phyloP scores from a whole-genome alignment of 2,329 filamentous ascomycete species.

The Fusarium decemcellulare region DNA sequence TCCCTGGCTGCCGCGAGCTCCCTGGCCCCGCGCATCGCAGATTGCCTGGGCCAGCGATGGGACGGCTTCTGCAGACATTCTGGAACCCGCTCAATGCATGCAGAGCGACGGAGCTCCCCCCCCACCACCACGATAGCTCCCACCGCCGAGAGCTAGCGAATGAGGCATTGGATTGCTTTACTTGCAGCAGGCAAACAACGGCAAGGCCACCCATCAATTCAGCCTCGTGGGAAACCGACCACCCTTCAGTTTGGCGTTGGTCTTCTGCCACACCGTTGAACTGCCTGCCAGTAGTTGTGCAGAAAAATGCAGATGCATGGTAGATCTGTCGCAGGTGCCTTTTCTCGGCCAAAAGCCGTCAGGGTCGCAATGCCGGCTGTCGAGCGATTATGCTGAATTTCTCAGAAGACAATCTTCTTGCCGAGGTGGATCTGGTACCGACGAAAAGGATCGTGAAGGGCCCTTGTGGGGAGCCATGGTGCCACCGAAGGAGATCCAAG shows the following conservation, averaged over 20 bases:
- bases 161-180: constrained; percentile 10
- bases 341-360: not conserved
- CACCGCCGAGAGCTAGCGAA: constrained; percentile 17
- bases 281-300: not conserved
- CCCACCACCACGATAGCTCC: constrained; percentile 36
- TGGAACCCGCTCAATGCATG: constrained; percentile 38
- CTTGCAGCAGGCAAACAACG: constrained; percentile 1
- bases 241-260: constrained; percentile 1
- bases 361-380: not conserved
- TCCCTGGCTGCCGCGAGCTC: constrained; percentile 15
- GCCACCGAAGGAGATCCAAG: constrained; percentile 27
- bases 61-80: constrained; percentile 42
- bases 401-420: not conserved
- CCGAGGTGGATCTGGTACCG: constrained; percentile 17
- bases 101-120: constrained; percentile 24
- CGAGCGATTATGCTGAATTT: not conserved
- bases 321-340: constrained; percentile 1
- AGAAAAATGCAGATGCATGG: constrained; percentile 2
- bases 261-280: constrained; percentile 7
- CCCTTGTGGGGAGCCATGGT: constrained; percentile 2
- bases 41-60: constrained; percentile 26
- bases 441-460: constrained; percentile 6
- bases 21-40: constrained; percentile 20
- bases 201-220: not conserved
- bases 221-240: constrained; percentile 3